A percentile compares a stretch with the other conserved stretches of the same genome.
Conservation (phyloP, 2,329 filamentous ascomycete genomes). For the Torrubiellomyces zombiae region DNA sequence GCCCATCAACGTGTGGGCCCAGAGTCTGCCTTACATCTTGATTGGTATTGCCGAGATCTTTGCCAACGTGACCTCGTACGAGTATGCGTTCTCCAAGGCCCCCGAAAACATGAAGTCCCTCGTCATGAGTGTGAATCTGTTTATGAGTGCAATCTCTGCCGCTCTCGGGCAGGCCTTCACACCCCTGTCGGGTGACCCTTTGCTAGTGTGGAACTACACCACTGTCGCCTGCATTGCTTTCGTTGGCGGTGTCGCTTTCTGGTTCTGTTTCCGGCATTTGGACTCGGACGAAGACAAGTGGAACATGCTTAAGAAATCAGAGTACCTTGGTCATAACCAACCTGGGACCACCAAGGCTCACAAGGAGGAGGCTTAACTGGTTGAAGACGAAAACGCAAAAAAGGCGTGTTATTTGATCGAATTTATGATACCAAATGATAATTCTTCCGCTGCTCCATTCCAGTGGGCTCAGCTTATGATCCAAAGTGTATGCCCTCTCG, state of each 20-base stretch:
- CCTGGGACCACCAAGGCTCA: conserved; percentile 14
- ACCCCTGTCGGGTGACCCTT: conserved; percentile 42
- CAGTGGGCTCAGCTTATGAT: no score
- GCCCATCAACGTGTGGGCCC: conserved; percentile 49
- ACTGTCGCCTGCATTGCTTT: conserved; percentile 44
- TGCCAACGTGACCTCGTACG: conserved; percentile 43
- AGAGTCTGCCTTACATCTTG: conserved; percentile 33
- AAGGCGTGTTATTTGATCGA: no score
- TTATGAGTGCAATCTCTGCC: conserved; percentile 53
- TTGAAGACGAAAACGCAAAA: background rate
- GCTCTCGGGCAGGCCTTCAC: conserved; percentile 56
- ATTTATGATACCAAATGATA: no score
- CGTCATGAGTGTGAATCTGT: conserved; percentile 53
- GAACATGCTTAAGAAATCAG: conserved; percentile 40
- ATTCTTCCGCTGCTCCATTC: no score
- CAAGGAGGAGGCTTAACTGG: no score
- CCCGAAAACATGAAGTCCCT: conserved; percentile 67
- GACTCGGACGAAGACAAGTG: conserved; percentile 52
- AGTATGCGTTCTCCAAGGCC: conserved; percentile 64
- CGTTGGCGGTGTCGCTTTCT: conserved; percentile 47
- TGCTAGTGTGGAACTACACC: conserved; percentile 58
- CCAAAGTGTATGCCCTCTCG: no score
- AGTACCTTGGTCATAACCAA: conserved; percentile 23
- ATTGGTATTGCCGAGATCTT: conserved; percentile 36
- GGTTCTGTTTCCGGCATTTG: conserved; percentile 47